Conservation (phyloP, 163 green algal species). For the Scenedesmus sp. region DNA sequence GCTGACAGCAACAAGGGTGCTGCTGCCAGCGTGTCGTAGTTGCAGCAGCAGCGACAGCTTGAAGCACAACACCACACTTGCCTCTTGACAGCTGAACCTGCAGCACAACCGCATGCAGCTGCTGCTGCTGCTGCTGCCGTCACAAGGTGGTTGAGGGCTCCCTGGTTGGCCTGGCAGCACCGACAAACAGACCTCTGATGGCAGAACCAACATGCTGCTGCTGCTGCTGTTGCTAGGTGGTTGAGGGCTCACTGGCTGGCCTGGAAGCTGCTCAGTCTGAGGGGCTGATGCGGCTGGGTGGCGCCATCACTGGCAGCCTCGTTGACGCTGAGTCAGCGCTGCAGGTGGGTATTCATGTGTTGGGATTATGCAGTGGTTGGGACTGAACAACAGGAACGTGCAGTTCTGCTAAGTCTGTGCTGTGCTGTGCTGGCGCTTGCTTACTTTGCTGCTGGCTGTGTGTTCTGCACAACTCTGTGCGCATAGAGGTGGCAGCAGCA, state of each 20-base stretch:
- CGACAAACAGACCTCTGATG: background rate
- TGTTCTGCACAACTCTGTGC: background rate
- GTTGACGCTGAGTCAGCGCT: slow-evolving; percentile 68
- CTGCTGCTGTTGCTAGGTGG: slow-evolving; percentile 53
- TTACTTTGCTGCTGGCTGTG: slow-evolving; percentile 2
- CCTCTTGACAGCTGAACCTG: background rate
- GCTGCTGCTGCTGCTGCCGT: slow-evolving; percentile 25
- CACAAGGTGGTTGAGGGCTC: background rate
- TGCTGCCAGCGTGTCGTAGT: too few relatives aligned
- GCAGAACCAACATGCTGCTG: background rate
- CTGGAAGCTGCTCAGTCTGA: slow-evolving; percentile 75
- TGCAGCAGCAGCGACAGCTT: too few relatives aligned
- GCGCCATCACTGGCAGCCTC: slow-evolving; percentile 62
- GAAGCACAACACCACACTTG: too few relatives aligned
- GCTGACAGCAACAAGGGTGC: too few relatives aligned
- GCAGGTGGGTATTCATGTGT: slow-evolving; percentile 52
- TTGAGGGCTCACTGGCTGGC: slow-evolving; percentile 73
- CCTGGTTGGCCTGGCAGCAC: background rate
- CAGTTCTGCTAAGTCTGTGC: too few relatives aligned
- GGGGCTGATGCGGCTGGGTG: slow-evolving; percentile 63
- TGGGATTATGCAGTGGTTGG: background rate
- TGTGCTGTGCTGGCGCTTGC: too few relatives aligned
- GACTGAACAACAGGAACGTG: background rate
- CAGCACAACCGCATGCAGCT: background rate
- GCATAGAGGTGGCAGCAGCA: slow-evolving; percentile 2